Evolutionary conservation across 2,329 filamentous ascomycete genomes (phyloP), one percentile per base, ranked within the genome.

Genomic region (Penicillium capsulatum): DNA sequence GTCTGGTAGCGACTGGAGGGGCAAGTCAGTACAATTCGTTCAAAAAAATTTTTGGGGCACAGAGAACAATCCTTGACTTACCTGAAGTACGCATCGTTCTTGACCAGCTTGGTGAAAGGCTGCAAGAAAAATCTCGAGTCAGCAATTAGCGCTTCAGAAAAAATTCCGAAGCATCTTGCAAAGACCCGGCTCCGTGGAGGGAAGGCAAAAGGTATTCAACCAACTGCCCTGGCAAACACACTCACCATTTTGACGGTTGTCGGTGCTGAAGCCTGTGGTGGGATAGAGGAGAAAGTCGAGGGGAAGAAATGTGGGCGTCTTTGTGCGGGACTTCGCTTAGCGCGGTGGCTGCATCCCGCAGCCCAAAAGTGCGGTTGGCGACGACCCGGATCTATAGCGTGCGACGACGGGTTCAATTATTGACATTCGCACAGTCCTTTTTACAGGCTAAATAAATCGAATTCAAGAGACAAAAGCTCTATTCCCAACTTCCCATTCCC

Each of bases 91-190:
- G 92, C 86, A 75, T 84, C 89, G 81, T 84, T 95, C 86, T 97
- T 97, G 71, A 92, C 80, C 71, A 84, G 74, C 83, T 97, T 97
- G 80, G 86, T 81, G 84, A 89, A 91, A 74, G 80, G 69, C 89
- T 95, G 57, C 51, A 53, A 57, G 38, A 41, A 50, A 70, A 72
- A 72, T 76, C 77, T 72, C 83, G 86, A 95, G 88, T 96, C 90
- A 96, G 91, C 91, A 96, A 95, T 95, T 95, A 82, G 81, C 90
- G 89, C 90, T 96, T 96, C 90, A 96, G 90, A 74, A 45, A 28
- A 59, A 72, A 47, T 57, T 86, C 86, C 90, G 91, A 96, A 96
- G 89, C 89, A 94, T 88, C 87, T 96, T 96, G 91, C 88, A 80
- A 76, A 76, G 86, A 92, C 85, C 85, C 84, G 63, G 55, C 45